Evolutionary conservation across 108 stramenopile species (phyloP).

Genomic region (Chaetoceros muelleri): DNA sequence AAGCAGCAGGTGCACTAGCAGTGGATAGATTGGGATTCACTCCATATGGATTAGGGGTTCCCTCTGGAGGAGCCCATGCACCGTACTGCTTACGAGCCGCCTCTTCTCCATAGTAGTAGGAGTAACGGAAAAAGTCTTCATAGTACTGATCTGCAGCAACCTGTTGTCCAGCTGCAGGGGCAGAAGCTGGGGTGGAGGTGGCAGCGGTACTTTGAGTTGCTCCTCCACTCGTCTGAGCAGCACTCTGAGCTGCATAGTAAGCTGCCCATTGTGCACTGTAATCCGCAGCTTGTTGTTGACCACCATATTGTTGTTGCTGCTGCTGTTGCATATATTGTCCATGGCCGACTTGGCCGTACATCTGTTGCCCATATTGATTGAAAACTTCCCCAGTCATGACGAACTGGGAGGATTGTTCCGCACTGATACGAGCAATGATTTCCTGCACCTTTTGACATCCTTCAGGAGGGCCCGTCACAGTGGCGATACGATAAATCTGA

Average conservation of each 20-base stretch:
- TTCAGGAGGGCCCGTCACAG: slow-evolving; percentile 58
- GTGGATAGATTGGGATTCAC: slow-evolving; percentile 32
- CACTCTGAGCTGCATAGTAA: slow-evolving; percentile 50
- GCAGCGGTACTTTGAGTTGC: slow-evolving; percentile 14
- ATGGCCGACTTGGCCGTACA: slow-evolving; percentile 5
- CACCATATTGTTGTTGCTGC: slow-evolving; percentile 21
- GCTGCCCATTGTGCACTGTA: slow-evolving; percentile 69
- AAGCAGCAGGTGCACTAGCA: slow-evolving; percentile 13
- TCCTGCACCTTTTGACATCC: slow-evolving; percentile 56
- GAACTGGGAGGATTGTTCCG: slow-evolving; percentile 66
- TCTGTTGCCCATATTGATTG: slow-evolving; percentile 24
- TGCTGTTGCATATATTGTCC: slow-evolving; percentile 20
- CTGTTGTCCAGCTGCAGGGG: slow-evolving; percentile 18
- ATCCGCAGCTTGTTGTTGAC: slow-evolving; percentile 19
- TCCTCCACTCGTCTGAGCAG: slow-evolving; percentile 19
- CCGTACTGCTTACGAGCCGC: slow-evolving; percentile 82
- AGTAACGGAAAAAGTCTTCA: slow-evolving; percentile 80
- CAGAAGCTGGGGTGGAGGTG: slow-evolving; percentile 13
- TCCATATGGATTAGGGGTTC: slow-evolving; percentile 82
- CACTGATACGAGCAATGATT: slow-evolving; percentile 67
- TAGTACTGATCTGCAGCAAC: slow-evolving; percentile 75
- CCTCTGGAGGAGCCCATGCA: slow-evolving; percentile 79
- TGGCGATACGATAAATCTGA: slow-evolving; percentile 62
- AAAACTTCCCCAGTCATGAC: slow-evolving; percentile 55
- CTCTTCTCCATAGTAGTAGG: slow-evolving; percentile 73